Percentiles rank a stretch among this genome's conserved stretches.
phyloP scores from a whole-genome alignment of 768 basidiomycete genomes.

The Lentinus tigrinus region DNA sequence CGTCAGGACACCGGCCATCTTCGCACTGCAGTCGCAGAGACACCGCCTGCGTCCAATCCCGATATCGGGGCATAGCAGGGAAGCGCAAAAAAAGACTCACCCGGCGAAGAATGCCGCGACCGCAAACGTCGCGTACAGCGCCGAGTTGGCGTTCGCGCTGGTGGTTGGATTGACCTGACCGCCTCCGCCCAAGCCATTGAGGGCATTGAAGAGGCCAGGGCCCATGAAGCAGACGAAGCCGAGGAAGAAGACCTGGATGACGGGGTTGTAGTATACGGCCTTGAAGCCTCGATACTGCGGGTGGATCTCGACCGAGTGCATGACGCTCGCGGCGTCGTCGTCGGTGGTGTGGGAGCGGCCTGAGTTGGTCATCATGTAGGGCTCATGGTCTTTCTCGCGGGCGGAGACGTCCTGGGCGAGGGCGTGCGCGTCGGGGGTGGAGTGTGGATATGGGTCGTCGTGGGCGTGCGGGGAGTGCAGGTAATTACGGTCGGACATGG shows the following conservation, averaged over 20 bases:
- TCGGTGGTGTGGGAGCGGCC: slow-evolving; percentile 2
- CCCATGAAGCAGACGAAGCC: slow-evolving; percentile 65
- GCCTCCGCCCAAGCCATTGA: slow-evolving; percentile 78
- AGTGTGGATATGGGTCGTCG: not conserved
- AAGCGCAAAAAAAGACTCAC: slow-evolving; percentile 36
- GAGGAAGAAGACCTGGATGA: slow-evolving; percentile 59
- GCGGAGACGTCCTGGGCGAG: not conserved
- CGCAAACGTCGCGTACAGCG: slow-evolving; percentile 66
- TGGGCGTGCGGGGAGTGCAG: not conserved
- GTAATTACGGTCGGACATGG: not conserved
- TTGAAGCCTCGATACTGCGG: slow-evolving; percentile 50
- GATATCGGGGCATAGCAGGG: not conserved
- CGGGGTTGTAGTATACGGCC: slow-evolving; percentile 58
- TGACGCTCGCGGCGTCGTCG: slow-evolving; percentile 8
- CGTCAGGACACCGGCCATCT: too few species aligned
- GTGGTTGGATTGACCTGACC: slow-evolving; percentile 69
- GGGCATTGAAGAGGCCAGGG: slow-evolving; percentile 73
- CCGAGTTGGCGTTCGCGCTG: slow-evolving; percentile 67
- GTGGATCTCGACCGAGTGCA: slow-evolving; percentile 30
- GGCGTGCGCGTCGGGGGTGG: not conserved
- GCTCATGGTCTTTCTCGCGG: not conserved
- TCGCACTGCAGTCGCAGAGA: too few species aligned
- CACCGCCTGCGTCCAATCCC: not conserved
- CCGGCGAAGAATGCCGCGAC: slow-evolving; percentile 67
- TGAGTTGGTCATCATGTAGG: not conserved